A percentile compares a stretch with the other conserved stretches of the same genome.
Evolutionary conservation across 148 eudicot genomes (phyloP).

Genomic region (Agrostemma githago): DNA sequence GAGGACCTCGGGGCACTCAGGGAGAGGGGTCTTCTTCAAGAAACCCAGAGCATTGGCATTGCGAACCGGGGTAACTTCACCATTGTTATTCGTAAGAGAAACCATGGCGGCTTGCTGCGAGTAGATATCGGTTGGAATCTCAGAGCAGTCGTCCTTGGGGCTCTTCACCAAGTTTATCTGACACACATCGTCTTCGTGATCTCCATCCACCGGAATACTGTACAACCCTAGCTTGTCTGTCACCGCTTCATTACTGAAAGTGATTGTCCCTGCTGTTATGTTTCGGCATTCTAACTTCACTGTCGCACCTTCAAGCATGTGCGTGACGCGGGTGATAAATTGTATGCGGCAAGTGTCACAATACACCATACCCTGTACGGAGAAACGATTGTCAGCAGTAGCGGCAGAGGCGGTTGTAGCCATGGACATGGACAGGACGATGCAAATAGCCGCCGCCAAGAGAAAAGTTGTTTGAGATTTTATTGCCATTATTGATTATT

Average conservation of each 20-base stretch:
- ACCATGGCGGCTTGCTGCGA: conserved; percentile 29
- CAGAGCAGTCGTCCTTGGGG: conserved; percentile 37
- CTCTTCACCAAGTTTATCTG: conserved; percentile 36
- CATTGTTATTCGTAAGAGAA: conserved; percentile 41
- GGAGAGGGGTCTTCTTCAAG: conserved; percentile 27
- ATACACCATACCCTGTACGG: conserved; percentile 31
- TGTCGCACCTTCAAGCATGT: conserved; percentile 31
- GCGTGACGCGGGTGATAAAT: conserved; percentile 23
- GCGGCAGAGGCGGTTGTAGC: conserved; percentile 10
- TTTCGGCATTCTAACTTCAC: conserved; percentile 43
- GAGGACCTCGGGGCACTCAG: conserved; percentile 34
- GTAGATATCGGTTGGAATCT: conserved; percentile 26
- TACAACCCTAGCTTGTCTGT: conserved; percentile 39
- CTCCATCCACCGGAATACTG: conserved; percentile 37
- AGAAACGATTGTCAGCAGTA: background rate
- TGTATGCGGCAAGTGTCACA: conserved; percentile 37
- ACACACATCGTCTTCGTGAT: conserved; percentile 46
- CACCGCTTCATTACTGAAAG: conserved; percentile 26
- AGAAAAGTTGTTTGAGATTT: conserved; percentile 13
- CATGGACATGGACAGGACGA: conserved; percentile 30
- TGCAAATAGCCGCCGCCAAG: conserved; percentile 13
- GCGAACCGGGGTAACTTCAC: conserved; percentile 36
- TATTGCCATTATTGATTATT: conserved; percentile 9
- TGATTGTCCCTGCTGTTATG: conserved; percentile 23
- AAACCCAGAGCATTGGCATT: conserved; percentile 51